Evolutionary conservation across 2,329 filamentous ascomycete genomes (phyloP).

Genomic region (Aschersonia sp.): DNA sequence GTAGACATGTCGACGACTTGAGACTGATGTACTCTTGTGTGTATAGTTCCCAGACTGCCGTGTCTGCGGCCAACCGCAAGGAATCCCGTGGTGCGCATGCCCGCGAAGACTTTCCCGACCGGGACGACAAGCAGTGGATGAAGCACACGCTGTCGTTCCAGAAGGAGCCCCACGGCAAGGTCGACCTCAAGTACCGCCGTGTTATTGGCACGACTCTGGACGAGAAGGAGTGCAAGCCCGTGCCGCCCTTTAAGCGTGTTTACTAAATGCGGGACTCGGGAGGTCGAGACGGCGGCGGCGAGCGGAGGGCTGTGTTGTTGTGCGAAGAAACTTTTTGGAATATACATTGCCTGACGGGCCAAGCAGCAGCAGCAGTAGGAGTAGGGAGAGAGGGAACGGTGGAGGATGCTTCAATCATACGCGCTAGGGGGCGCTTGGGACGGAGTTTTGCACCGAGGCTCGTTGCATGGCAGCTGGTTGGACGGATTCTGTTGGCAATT

Average conservation of each 20-base stretch:
- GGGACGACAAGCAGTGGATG: constrained; percentile 96
- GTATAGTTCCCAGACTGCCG: constrained; percentile 70
- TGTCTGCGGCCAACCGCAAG: constrained; percentile 82
- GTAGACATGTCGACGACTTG: not conserved
- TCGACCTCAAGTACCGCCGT: constrained; percentile 72
- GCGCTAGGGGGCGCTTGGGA: too few species aligned
- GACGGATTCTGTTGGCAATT: too few species aligned
- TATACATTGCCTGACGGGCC: too few species aligned
- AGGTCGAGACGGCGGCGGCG: too few species aligned
- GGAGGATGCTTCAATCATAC: too few species aligned
- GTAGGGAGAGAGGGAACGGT: too few species aligned
- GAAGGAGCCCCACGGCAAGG: constrained; percentile 76
- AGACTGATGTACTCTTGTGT: not conserved
- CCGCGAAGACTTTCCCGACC: constrained; percentile 88
- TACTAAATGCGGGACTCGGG: constrained; percentile 39
- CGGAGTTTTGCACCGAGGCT: too few species aligned
- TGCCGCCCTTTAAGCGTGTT: constrained; percentile 91
- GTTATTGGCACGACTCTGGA: constrained; percentile 78
- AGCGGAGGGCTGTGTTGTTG: too few species aligned
- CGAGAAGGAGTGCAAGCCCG: constrained; percentile 88
- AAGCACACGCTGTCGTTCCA: constrained; percentile 98
- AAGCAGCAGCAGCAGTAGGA: too few species aligned
- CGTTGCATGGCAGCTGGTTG: too few species aligned
- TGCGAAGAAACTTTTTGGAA: too few species aligned
- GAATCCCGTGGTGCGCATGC: constrained; percentile 96